Evolutionary conservation across 169 alveolate species (phyloP).

Genomic region (Babesia sp.): DNA sequence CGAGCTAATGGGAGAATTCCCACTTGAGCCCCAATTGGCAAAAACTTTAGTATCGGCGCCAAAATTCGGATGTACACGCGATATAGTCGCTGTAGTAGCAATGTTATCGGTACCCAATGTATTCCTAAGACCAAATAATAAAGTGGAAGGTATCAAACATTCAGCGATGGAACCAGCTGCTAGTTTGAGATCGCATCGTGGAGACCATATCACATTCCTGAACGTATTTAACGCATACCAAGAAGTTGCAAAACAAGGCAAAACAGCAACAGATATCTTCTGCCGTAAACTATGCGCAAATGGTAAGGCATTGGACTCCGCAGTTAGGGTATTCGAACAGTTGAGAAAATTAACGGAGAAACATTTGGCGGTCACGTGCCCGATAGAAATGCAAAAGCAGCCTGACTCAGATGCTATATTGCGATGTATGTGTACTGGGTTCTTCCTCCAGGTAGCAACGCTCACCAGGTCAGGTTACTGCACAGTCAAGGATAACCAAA

Average conservation of each 20-base stretch:
- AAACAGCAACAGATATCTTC: conserved; percentile 82
- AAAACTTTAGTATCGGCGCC: conserved; percentile 88
- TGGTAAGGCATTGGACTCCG: conserved; percentile 88
- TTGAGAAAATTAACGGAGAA: conserved; percentile 81
- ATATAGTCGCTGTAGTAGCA: conserved; percentile 88
- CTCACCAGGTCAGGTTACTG: conserved; percentile 88
- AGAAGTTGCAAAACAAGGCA: conserved; percentile 46
- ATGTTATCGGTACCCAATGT: conserved; percentile 91
- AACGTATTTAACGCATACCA: conserved; percentile 75
- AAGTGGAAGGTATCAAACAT: conserved; percentile 75
- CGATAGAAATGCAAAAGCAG: not conserved
- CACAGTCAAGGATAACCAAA: conserved; percentile 94
- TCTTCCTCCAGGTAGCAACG: conserved; percentile 92
- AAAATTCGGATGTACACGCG: conserved; percentile 85
- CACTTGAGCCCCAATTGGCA: conserved; percentile 98
- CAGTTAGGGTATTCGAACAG: conserved; percentile 88
- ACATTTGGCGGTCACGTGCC: conserved; percentile 67
- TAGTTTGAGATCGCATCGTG: conserved; percentile 92
- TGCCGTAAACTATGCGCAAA: conserved; percentile 88
- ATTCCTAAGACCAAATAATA: conserved; percentile 91
- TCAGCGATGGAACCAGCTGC: conserved; percentile 88
- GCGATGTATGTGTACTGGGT: conserved; percentile 83
- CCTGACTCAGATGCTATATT: not conserved
- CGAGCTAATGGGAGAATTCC: conserved; percentile 95
- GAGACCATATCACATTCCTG: conserved; percentile 97